phyloP scores from a whole-genome alignment of 306 rosid species.

The Erythrophleum fordii region DNA sequence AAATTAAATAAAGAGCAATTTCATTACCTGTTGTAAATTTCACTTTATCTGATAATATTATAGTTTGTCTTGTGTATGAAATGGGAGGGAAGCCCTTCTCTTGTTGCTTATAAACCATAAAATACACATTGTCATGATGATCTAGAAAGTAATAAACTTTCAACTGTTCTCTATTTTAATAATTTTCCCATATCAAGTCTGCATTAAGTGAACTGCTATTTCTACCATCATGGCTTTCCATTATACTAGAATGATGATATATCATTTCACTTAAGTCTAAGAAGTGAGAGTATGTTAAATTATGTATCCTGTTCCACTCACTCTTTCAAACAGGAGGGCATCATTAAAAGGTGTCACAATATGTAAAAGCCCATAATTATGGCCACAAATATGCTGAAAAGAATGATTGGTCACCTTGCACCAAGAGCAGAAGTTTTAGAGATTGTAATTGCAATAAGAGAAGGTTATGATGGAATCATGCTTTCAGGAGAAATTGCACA shows the following conservation, averaged over 20 bases:
- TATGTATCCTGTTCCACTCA: slow-evolving; percentile 30
- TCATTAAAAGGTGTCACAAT: slow-evolving; percentile 75
- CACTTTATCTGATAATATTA: slow-evolving; percentile 6
- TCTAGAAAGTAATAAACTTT: slow-evolving; percentile 1
- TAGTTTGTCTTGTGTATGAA: slow-evolving; percentile 20
- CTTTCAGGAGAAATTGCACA: slow-evolving; percentile 99
- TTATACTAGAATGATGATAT: slow-evolving; percentile 2
- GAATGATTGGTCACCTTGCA: slow-evolving; percentile 95
- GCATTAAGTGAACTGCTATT: slow-evolving; percentile 28
- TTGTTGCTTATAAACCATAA: slow-evolving; percentile 21
- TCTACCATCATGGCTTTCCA: neutral
- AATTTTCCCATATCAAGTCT: slow-evolving; percentile 22
- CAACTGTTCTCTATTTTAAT: slow-evolving; percentile 5
- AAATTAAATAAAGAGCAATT: slow-evolving; percentile 30
- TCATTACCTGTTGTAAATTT: slow-evolving; percentile 15
- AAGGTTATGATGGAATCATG: slow-evolving; percentile 97
- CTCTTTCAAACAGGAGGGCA: slow-evolving; percentile 69
- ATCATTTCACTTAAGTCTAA: slow-evolving; percentile 19
- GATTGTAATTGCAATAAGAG: slow-evolving; percentile 92
- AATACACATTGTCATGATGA: slow-evolving; percentile 3
- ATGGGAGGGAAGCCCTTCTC: slow-evolving; percentile 36
- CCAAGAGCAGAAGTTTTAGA: slow-evolving; percentile 98
- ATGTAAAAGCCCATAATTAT: slow-evolving; percentile 96
- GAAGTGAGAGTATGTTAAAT: slow-evolving; percentile 28
- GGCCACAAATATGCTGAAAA: slow-evolving; percentile 98